Base-by-base conservation (phyloP, 495 filamentous ascomycete species). In the Talaromyces stipitatus region DNA sequence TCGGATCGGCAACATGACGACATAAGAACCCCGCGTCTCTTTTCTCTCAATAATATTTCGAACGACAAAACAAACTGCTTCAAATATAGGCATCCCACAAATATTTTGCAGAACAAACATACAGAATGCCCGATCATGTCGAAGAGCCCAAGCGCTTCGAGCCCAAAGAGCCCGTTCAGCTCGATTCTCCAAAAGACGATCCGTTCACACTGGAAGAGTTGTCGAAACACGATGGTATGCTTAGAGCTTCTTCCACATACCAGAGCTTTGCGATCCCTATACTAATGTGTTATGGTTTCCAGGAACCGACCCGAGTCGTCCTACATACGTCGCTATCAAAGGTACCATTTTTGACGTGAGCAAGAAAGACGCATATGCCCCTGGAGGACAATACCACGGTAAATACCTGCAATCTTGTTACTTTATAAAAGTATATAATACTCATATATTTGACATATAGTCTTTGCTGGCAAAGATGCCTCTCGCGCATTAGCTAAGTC, bases 311-410 rank as follows among this genome's bases (percentile, higher is more conserved):
- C 71, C 82, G 2, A 83, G 79, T 51, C 82, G 76, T 57, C 90
- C 90, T 28, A 91, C 85, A 23, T 89, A 92, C 61, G 91, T 99
- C 24, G 94, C 95, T 27, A 97, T 99, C 73, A 97, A 96, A 75
- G 91, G 92, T 57, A 87, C 82, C 58, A 86, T 99, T 43, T 99
- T 96, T 65, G 92, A 99, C 66, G 94, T 99, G 51, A 88, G 79
- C 50, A 87, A 83, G 20, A 97, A 97, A 66, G 78, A 82, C 30
- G 83, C 88, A 28, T 99, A 99, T 65, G 80, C 82, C n/a, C 81
- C 85, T n/a, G 82, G 82, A 6, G 91, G 90, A 20, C 77, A 85
- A 56, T 98, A 98, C 69, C 81, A 88, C 60, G 88, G 94, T 97
- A 76, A 41, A 41, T 16, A 41, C 33, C n/a, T 38, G 2, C 33